A percentile compares a stretch with the other conserved stretches of the same genome.
These are phyloP conservation scores for Penicillium pancosmium DNA, from an alignment of 495 filamentous ascomycete genomes.

Conservation along the genomic window DNA sequence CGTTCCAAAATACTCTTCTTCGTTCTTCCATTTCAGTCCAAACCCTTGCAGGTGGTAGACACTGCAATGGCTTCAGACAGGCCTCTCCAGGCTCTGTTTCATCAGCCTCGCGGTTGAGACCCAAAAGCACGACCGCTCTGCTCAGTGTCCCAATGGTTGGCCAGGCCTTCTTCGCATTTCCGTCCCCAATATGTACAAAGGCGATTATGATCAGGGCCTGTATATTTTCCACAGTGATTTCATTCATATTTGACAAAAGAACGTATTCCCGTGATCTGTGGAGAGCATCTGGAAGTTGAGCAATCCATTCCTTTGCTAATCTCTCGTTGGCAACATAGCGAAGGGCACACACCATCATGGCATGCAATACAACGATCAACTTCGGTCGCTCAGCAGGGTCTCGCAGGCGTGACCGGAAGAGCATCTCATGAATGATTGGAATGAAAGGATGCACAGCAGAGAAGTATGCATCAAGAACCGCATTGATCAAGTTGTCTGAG, in stretches of 20 bases:
- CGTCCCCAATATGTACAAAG: constrained; percentile 33
- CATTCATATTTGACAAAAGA: constrained; percentile 28
- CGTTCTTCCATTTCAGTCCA: constrained; percentile 56
- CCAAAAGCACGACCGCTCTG: background rate
- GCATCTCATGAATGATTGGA: constrained; percentile 37
- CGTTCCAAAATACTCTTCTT: constrained; percentile 54
- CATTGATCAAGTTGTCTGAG: constrained; percentile 24
- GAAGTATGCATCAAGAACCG: constrained; percentile 35
- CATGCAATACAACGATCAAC: constrained; percentile 5
- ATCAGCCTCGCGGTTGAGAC: background rate
- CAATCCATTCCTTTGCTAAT: background rate
- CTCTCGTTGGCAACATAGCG: constrained; percentile 8
- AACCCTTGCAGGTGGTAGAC: constrained; percentile 11
- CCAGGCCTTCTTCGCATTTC: constrained; percentile 34
- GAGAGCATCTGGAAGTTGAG: background rate
- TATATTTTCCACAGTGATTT: constrained; percentile 36
- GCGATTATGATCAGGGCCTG: constrained; percentile 38
- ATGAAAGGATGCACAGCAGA: constrained; percentile 38
- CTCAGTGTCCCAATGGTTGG: background rate
- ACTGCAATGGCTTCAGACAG: background rate
- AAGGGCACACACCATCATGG: constrained; percentile 10
- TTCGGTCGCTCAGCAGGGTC: constrained; percentile 5
- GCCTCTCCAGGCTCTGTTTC: background rate
- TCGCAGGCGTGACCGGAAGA: constrained; percentile 26
- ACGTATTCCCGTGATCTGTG: background rate